Base-by-base conservation (phyloP, 73 alveolate species). In the Stentor roeselii region DNA sequence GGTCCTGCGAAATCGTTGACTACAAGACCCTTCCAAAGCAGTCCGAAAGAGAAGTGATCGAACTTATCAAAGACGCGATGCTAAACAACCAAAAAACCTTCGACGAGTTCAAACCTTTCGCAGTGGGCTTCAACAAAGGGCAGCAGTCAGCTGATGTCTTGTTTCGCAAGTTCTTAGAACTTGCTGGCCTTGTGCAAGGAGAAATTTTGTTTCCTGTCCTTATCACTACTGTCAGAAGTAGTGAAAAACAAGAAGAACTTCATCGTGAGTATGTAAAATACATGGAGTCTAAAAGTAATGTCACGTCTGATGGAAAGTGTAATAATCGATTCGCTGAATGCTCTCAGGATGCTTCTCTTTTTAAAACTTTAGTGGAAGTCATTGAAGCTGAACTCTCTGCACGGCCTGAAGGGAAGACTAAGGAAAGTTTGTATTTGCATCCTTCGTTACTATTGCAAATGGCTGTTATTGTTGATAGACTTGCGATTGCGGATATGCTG, bases 1-100 rank as follows among this genome's bases (percentile, higher is more conserved):
- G 41, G 34, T 21, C 37, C 14, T n/a, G 34, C 21, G 37, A 67
- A 67, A 67, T 67, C 41, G 42, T 76, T 27, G 84, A 76, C 39
- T 76, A 76, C 39, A 76, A 76, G 37, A 76, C 84, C 14, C 39
- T 76, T n/a, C 84, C 84, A 39, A 41, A 76, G n/a, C 27, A n/a
- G 67, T 36, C 84, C 39, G 84, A 39, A 27, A 41, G 34, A 76
- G 60, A 76, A 76, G 74, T 76, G 30, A 41, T 76, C 14, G n/a
- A 76, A 27, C 14, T 76, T 31, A 37, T 76, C 1, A 76, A 76
- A 76, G 74, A 39, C 1, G 84, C 60, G 1, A 14, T 76, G 31
- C 35, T 14, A 36, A 34, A 76, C 42, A 32, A 67, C 39, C 60
- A 34, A 76, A 76, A 34, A 15, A 76, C 32, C 36, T 76, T 21